A percentile compares a stretch with the other conserved stretches of the same genome.
phyloP scores from a whole-genome alignment of 257 asterid genomes.

The Verbena officinalis region DNA sequence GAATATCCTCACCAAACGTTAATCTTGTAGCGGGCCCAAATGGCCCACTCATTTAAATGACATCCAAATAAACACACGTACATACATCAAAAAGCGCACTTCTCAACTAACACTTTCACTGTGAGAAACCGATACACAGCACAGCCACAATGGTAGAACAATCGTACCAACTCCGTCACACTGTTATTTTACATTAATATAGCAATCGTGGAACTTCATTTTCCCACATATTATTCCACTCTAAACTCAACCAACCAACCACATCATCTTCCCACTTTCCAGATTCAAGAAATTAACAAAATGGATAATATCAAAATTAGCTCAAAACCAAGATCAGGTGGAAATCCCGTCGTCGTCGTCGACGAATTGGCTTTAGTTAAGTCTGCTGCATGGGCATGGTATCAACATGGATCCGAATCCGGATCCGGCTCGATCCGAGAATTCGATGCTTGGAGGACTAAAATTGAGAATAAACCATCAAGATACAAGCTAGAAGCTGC shows the following conservation, averaged over 20 bases:
- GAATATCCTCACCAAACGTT: no score
- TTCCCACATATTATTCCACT: slow-evolving; percentile 32
- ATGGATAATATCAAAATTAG: slow-evolving; percentile 19
- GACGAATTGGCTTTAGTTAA: slow-evolving; percentile 50
- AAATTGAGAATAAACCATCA: slow-evolving; percentile 43
- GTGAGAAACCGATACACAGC: not conserved
- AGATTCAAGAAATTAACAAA: not conserved
- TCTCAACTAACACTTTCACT: slow-evolving; percentile 17
- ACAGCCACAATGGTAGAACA: not conserved
- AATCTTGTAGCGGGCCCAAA: not conserved
- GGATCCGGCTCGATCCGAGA: slow-evolving; percentile 40
- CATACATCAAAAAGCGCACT: not conserved
- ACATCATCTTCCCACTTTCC: not conserved
- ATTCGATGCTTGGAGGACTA: slow-evolving; percentile 34
- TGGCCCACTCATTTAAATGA: slow-evolving; percentile 26
- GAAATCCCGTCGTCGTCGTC: slow-evolving; percentile 16
- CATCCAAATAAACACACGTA: slow-evolving; percentile 7
- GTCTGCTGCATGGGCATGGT: slow-evolving; percentile 71
- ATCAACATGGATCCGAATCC: slow-evolving; percentile 55
- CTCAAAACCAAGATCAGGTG: slow-evolving; percentile 31
- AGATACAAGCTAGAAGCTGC: slow-evolving; percentile 67
- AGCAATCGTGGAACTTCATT: slow-evolving; percentile 31
- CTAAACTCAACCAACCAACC: slow-evolving; percentile 13
- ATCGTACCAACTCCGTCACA: not conserved
- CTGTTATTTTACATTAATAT: no score